Evolutionary conservation across 2,329 filamentous ascomycete genomes (phyloP), one percentile per base, ranked within the genome.

Genomic region (Fusarium devonianum): DNA sequence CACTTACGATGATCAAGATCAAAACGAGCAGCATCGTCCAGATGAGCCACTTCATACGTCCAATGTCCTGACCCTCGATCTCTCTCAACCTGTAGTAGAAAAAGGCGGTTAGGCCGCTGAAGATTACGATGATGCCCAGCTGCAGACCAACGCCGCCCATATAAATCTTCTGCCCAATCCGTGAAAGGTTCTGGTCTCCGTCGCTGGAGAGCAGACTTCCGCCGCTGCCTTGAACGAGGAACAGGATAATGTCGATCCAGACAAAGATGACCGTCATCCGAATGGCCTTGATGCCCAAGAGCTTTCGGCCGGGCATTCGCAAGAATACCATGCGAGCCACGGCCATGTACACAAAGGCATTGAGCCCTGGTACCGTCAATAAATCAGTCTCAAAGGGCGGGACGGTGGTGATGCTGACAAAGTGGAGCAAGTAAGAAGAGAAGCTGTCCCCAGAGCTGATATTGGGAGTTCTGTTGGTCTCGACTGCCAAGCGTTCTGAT

Each of bases 201-300:
- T 64, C 54, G 37, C 53, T 67, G 11, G 70, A 70, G 8, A 73
- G 56, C 51, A 77, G 64, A 16, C 64, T 63, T 13, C 76, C 77
- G 19, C 71, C 73, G 2, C 50, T 67, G 11, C 65, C 69, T 58
- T 81, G 77, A 21, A 78, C 65, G 12, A 80, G 45, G 62, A 81
- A 80, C 11, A 73, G 75, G 23, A 74, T 26, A n/a, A 80, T 57
- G 53, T 80, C 77, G 23, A 78, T 67, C 66, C 73, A 73, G 7
- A 81, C 76, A 37, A 81, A 80, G 26, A 74, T 62, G 30, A 72
- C 71, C 11, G 76, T 74, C 48, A 81, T 69, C 13, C 67, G 67
- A 18, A 65, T 62, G 13, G 71, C 68, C 21, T 65, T 69, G 34
- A 74, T 58, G 8, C 70, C 67, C 25, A 71, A 61, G 14, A 75